These are phyloP conservation scores for Xylaria sp. DNA, from an alignment of 2,329 filamentous ascomycete species.

Conservation along the genomic window DNA sequence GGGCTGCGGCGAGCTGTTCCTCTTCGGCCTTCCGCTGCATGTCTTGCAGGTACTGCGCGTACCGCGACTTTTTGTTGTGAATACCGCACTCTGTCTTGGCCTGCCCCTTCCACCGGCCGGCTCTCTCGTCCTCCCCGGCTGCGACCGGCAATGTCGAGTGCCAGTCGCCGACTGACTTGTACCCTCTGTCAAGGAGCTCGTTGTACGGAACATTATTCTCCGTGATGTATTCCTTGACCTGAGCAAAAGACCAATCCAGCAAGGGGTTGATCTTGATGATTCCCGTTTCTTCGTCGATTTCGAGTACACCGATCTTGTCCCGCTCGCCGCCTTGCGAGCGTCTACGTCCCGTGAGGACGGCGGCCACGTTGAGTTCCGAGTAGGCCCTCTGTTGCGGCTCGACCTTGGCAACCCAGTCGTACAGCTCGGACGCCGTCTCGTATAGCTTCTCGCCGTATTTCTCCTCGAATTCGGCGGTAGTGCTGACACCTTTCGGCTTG, in stretches of 20 bases:
- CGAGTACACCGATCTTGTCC: constrained; percentile 86
- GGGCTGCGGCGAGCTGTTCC: constrained; percentile 30
- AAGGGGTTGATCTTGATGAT: constrained; percentile 98
- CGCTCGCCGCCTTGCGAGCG: constrained; percentile 92
- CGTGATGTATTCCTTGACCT: constrained; percentile 86
- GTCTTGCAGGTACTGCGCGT: constrained; percentile 80
- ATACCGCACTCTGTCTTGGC: constrained; percentile 97
- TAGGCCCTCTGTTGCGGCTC: constrained; percentile 94
- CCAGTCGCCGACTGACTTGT: constrained; percentile 98
- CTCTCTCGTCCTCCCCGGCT: constrained; percentile 92
- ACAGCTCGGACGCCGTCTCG: constrained; percentile 83
- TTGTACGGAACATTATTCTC: constrained; percentile 93
- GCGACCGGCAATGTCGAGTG: constrained; percentile 91
- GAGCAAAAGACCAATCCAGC: constrained; percentile 88
- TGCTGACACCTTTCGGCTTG: constrained; percentile 78
- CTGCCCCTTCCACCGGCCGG: constrained; percentile 95
- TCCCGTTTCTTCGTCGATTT: constrained; percentile 84
- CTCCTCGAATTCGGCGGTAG: constrained; percentile 74
- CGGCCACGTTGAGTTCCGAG: constrained; percentile 81
- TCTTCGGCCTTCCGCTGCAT: constrained; percentile 70
- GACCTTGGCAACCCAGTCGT: constrained; percentile 97
- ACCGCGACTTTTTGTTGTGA: constrained; percentile 95
- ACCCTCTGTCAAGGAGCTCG: constrained; percentile 84
- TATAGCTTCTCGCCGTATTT: constrained; percentile 83
- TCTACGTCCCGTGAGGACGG: constrained; percentile 88